These are phyloP conservation scores for Sporothrix schenckii DNA, from an alignment of 2,329 filamentous ascomycete species.

Conservation along the genomic window DNA sequence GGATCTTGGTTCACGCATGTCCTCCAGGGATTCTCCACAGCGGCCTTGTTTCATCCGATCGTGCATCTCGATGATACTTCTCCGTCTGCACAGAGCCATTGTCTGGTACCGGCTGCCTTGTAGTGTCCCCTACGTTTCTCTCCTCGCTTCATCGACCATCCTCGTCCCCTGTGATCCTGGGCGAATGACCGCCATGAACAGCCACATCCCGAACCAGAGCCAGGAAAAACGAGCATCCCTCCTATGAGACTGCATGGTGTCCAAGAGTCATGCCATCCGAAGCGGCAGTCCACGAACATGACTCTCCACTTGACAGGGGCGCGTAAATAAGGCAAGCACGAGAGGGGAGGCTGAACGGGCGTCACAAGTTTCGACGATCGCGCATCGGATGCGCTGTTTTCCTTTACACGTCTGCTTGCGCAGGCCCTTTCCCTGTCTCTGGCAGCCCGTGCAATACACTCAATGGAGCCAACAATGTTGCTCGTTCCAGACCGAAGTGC, in stretches of 20 bases:
- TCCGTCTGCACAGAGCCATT: background rate
- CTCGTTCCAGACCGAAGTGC: background rate
- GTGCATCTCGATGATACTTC: background rate
- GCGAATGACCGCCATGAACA: background rate
- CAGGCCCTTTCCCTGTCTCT: background rate
- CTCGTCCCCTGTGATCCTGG: background rate
- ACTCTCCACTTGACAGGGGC: conserved; percentile 9
- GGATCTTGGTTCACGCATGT: conserved; percentile 8
- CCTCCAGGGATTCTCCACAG: conserved; percentile 15
- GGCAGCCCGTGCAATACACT: no score
- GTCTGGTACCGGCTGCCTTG: background rate
- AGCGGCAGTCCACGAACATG: background rate
- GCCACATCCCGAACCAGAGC: conserved; percentile 23
- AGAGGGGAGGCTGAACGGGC: background rate
- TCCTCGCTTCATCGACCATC: background rate
- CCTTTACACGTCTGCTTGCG: background rate
- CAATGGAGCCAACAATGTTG: no score
- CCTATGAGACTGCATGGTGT: background rate
- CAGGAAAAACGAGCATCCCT: conserved; percentile 1
- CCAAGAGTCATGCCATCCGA: background rate
- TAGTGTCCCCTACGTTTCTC: background rate
- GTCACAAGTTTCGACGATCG: conserved; percentile 27
- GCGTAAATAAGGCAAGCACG: background rate
- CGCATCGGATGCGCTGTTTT: conserved; percentile 7
- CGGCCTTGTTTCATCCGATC: conserved; percentile 26